Conservation (phyloP, 805 yeast genomes). For the Metschnikowia shivogae region DNA sequence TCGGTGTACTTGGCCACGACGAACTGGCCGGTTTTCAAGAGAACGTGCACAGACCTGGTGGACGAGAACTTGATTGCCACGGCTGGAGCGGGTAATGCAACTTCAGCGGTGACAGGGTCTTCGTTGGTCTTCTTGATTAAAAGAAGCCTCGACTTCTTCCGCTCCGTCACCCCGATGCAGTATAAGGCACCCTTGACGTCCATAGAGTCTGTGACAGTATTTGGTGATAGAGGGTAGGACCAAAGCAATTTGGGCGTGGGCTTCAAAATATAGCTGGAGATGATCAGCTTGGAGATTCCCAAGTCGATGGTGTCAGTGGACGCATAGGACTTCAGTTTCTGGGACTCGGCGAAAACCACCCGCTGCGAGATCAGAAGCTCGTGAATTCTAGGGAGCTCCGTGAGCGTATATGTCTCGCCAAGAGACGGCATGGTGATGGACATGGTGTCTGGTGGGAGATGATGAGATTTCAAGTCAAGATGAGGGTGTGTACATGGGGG, state of each 20-base stretch:
- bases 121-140: constrained; percentile 14
- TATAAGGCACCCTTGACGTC: constrained; percentile 29
- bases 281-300: constrained; percentile 51
- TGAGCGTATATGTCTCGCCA: constrained; percentile 19
- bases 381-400: constrained; percentile 20
- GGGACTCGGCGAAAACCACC: constrained; percentile 18
- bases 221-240: constrained; percentile 52
- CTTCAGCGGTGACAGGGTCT: constrained; percentile 9
- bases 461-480: constrained; percentile 2
- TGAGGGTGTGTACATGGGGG: constrained; percentile 5
- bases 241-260: constrained; percentile 57
- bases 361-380: constrained; percentile 14
- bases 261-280: constrained; percentile 47
- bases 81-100: constrained; percentile 10
- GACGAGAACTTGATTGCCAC: constrained; percentile 12
- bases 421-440: constrained; percentile 11
- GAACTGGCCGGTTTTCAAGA: constrained; percentile 29
- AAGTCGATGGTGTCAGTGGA: constrained; percentile 39
- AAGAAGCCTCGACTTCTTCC: constrained; percentile 24
- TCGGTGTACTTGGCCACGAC: constrained; percentile 12
- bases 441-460: constrained; percentile 7
- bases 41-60: constrained; percentile 21
- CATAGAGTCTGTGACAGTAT: constrained; percentile 40
- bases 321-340: constrained; percentile 5
- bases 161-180: constrained; percentile 37